Evolutionary conservation across 345 rosid genomes (phyloP).

Genomic region (Heritiera fomes): DNA sequence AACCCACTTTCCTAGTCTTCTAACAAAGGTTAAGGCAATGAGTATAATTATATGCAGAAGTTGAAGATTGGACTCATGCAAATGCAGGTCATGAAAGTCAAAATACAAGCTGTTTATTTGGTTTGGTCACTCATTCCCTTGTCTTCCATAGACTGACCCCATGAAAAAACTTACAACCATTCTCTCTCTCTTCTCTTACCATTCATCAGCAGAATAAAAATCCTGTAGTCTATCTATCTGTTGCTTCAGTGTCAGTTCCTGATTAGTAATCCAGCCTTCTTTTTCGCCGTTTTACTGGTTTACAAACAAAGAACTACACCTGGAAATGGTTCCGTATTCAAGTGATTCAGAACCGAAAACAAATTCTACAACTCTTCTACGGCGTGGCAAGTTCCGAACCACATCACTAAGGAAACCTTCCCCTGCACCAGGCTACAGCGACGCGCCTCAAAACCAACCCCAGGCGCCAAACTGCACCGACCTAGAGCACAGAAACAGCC

Average conservation of each 20-base stretch:
- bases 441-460: slow-evolving; percentile 31
- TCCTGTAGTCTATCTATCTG: neutral
- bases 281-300: neutral
- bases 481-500: slow-evolving; percentile 31
- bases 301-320: neutral
- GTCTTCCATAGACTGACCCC: neutral
- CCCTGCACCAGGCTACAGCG: slow-evolving; percentile 32
- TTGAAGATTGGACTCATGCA: no score
- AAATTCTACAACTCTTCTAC: slow-evolving; percentile 50
- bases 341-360: slow-evolving; percentile 50
- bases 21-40: no score
- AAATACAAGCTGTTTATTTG: no score
- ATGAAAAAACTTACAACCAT: neutral
- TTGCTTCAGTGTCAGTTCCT: slow-evolving; percentile 7
- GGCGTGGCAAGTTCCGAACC: slow-evolving; percentile 97
- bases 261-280: neutral
- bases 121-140: no score
- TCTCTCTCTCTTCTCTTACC: neutral
- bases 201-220: neutral
- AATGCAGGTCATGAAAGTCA: no score
- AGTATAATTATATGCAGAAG: neutral
- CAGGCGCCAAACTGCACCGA: slow-evolving; percentile 21
- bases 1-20: no score
- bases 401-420: slow-evolving; percentile 72
- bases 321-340: slow-evolving; percentile 61